Evolutionary conservation across 176 grass and related monocot genomes (phyloP).

Genomic region (Poa pratensis): DNA sequence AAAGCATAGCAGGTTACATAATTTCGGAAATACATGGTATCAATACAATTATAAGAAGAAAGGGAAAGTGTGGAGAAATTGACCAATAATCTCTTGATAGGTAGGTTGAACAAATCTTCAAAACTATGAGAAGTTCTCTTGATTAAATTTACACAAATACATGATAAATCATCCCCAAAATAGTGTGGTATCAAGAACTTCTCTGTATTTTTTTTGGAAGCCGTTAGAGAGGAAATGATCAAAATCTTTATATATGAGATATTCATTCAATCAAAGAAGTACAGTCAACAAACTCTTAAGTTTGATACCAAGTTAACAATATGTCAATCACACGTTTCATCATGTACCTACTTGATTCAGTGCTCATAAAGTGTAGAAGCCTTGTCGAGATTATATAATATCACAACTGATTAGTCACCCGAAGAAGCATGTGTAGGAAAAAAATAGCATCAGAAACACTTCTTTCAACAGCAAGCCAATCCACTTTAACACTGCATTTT

Average conservation of each 20-base stretch:
- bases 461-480: too few species aligned
- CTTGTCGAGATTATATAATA: too few species aligned
- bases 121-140: not conserved
- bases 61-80: not conserved
- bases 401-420: too few species aligned
- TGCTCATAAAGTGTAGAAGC: too few species aligned
- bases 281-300: too few species aligned
- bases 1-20: not conserved
- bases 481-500: too few species aligned
- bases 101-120: not conserved
- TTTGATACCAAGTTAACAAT: too few species aligned
- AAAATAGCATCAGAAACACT: too few species aligned
- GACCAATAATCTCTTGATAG: not conserved
- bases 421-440: too few species aligned
- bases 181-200: not conserved
- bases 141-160: not conserved
- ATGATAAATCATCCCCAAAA: not conserved
- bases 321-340: too few species aligned
- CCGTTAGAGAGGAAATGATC: not conserved
- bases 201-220: not conserved
- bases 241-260: not conserved
- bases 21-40: not conserved
- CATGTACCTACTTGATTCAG: too few species aligned
- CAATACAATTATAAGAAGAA: not conserved
- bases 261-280: not conserved